A percentile compares a stretch with the other conserved stretches of the same genome.
Evolutionary conservation across 441 rosid genomes (phyloP).

Genomic region (Raphanus hybrid): DNA sequence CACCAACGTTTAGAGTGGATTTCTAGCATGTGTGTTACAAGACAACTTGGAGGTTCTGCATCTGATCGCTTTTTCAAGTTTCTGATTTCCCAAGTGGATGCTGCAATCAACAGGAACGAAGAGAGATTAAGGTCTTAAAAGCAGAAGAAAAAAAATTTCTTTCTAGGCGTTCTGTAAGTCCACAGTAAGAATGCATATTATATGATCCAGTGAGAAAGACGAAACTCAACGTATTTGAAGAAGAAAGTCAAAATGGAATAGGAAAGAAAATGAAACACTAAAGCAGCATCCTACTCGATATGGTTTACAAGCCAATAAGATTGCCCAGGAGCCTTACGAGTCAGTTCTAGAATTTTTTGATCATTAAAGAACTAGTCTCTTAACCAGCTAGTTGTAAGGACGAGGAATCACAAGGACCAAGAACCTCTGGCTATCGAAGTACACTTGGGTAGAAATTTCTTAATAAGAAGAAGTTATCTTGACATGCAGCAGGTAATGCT

Average conservation of each 20-base stretch:
- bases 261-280: conserved; percentile 21
- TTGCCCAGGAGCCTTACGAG: neutral
- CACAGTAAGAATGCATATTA: conserved; percentile 21
- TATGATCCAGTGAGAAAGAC: conserved; percentile 21
- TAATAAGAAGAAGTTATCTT: conserved; percentile 5
- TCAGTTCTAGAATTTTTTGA: conserved; percentile 22
- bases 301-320: conserved; percentile 21
- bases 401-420: conserved; percentile 26
- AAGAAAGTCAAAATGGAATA: conserved; percentile 17
- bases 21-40: conserved; percentile 91
- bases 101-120: conserved; percentile 51
- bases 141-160: neutral
- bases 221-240: neutral
- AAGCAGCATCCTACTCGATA: conserved; percentile 9
- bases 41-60: conserved; percentile 66
- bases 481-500: conserved; percentile 16
- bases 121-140: conserved; percentile 26
- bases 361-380: conserved; percentile 10
- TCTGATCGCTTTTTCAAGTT: conserved; percentile 70
- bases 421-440: conserved; percentile 24
- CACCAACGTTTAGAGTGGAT: conserved; percentile 74
- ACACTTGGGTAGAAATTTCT: conserved; percentile 20
- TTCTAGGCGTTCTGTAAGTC: conserved; percentile 14
- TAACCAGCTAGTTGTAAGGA: conserved; percentile 13
- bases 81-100: conserved; percentile 98